Evolutionary conservation across 1,139 yeast species (phyloP), one percentile per base, ranked within the genome.

Genomic region (Geotrichum europaeum): DNA sequence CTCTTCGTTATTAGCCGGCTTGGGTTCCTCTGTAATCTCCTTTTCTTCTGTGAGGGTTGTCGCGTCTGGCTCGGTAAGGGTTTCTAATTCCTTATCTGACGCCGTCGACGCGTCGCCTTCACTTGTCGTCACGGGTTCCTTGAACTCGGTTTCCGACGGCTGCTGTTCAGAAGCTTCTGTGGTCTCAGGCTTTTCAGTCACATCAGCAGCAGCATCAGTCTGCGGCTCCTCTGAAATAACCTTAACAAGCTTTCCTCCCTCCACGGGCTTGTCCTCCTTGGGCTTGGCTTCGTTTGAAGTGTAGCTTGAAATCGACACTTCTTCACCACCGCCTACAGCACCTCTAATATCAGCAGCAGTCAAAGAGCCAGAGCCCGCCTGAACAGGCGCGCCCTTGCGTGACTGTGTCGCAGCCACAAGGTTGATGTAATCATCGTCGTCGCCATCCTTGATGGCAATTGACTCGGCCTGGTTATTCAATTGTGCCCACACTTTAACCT

Each of bases 261-360:
- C 34, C 20, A 13, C n/a, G 34, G 53, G 2, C 18, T 28, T 57
- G 18, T 56, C 50, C 20, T 34, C 45, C 49, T 56, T 58, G 3
- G 57, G 45, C 51, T 58, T 25, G 15, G 59, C 60, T 51, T 64
- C 61, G 47, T 62, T 59, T 20, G 63, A 58, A 2, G 64, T 60
- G 50, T 63, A 62, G 45, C 63, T 62, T 22, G 64, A 61, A 3
- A 84, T 84, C 1, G 84, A 81, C 61, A 81, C 79, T 1, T 81
- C 73, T 56, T 79, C 85, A 49, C 81, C 80, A 28, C 62, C 62
- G 15, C 85, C 86, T 9, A 84, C 87, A 12, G 88, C 88, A 28
- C 86, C 86, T 68, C 86, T 78, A 53, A 84, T 84, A 66, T 83
- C 87, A 12, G 81, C 84, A 58, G 79, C 83, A 3, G 83, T 76